These are phyloP conservation scores for Rhizopus sp. DNA, from an alignment of 371 early-diverging fungal species.

Conservation along the genomic window DNA sequence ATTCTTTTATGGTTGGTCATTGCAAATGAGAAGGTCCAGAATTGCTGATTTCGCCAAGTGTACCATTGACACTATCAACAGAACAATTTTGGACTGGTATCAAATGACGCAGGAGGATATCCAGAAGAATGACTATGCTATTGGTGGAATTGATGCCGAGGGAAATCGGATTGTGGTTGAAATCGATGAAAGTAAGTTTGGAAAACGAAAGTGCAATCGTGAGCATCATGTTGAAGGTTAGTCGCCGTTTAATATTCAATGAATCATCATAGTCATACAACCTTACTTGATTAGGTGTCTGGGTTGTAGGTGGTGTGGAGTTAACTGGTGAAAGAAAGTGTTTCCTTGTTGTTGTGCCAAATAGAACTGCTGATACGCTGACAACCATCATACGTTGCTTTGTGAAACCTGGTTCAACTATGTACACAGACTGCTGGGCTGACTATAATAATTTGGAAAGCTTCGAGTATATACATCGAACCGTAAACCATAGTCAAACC, in stretches of 20 bases:
- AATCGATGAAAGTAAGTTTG: constrained; percentile 1
- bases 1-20: too few species aligned
- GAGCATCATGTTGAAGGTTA: neutral
- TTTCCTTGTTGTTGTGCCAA: neutral
- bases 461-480: neutral
- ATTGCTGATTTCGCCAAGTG: too few species aligned
- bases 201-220: neutral
- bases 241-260: too few species aligned
- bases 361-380: neutral
- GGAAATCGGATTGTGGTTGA: neutral
- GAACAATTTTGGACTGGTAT: neutral
- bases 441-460: neutral
- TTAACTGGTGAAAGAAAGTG: neutral
- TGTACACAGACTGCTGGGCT: neutral
- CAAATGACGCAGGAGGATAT: neutral
- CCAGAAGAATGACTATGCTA: neutral
- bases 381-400: neutral
- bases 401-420: neutral
- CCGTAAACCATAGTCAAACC: constrained; percentile 4
- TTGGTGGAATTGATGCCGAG: neutral
- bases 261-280: too few species aligned
- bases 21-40: too few species aligned
- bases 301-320: constrained; percentile 9
- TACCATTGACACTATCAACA: neutral
- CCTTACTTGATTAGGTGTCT: neutral